Percentiles rank a stretch among this genome's conserved stretches.
These are phyloP conservation scores for Cubamyces sp. DNA, from an alignment of 768 basidiomycete species.

Conservation along the genomic window DNA sequence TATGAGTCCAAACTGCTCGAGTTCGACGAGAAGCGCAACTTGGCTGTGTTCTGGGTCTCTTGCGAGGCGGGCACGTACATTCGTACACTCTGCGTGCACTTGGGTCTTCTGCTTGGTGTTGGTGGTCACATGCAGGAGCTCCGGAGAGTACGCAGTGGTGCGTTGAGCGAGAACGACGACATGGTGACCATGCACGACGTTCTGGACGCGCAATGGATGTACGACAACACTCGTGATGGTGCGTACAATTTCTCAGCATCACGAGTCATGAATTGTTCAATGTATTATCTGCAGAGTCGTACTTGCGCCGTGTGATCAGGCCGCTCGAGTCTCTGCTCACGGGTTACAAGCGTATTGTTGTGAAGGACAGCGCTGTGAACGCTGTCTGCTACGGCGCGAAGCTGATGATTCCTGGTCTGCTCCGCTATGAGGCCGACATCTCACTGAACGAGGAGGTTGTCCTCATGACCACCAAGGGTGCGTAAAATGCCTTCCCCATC, in stretches of 20 bases:
- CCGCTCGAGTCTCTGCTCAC: conserved; percentile 93
- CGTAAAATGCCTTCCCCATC: not conserved
- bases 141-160: conserved; percentile 91
- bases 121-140: conserved; percentile 99
- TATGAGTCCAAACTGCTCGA: conserved; percentile 95
- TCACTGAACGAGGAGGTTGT: conserved; percentile 95
- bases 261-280: conserved; percentile 6
- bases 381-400: conserved; percentile 99
- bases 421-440: conserved; percentile 96
- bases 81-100: conserved; percentile 95
- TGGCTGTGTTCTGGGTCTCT: conserved; percentile 97
- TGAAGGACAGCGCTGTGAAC: conserved; percentile 98
- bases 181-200: conserved; percentile 99
- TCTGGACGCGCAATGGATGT: conserved; percentile 97
- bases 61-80: conserved; percentile 98
- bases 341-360: conserved; percentile 98
- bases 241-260: conserved; percentile 28
- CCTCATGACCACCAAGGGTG: conserved; percentile 98
- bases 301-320: conserved; percentile 91
- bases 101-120: conserved; percentile 92
- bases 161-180: conserved; percentile 96
- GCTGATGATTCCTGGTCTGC: conserved; percentile 97
- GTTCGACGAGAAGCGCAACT: conserved; percentile 95
- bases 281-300: conserved; percentile 69
- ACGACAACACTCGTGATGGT: conserved; percentile 98